Base-by-base conservation (phyloP, 305 asterid genomes). In the Fraxinus ornus region DNA sequence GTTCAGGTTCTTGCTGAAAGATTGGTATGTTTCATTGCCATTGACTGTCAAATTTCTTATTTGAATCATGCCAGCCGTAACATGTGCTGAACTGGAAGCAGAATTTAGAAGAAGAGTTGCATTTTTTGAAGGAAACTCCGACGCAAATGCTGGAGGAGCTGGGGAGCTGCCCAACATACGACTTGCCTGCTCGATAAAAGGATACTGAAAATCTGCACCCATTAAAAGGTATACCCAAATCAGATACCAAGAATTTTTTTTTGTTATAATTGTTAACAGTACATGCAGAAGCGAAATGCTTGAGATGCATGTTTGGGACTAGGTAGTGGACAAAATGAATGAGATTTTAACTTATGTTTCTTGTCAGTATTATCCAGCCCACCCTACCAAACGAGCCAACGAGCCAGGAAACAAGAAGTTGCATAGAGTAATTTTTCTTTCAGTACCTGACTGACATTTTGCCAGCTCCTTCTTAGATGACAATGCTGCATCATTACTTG, bases 141-240 rank as follows among this genome's bases (percentile, higher is more conserved):
- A 83, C 64, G 99, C 99, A 84, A 90, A 80, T 80, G 98, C 97
- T 5, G 98, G 28, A 26, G 99, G 97, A 79, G 98, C 97, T n/a
- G 89, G 91, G 85, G 91, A 85, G 88, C 88, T 87, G 82, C 90
- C 96, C 92, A 94, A 74, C 98, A 95, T 91, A 0, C 85, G 90
- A 79, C 93, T 94, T 13, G 98, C 97, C 79, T 91, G 84, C 86
- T 92, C 90, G 79, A 90, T 78, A 82, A 89, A 93, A 70, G 97
- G 93, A 84, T 90, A 76, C 55, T 89, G 86, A 78, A 68, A 76
- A 85, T 88, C 95, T 95, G 97, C 81, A 87, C 8, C 74, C 68
- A 80, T 37, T 72, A 36, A 37, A 82, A 44, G 47, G 21, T 33
- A 33, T 33, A 33, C 37, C 37, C 37, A 33, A 4, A 33, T 33